phyloP scores from a whole-genome alignment of 306 rosid species.

The Acacia confusa region DNA sequence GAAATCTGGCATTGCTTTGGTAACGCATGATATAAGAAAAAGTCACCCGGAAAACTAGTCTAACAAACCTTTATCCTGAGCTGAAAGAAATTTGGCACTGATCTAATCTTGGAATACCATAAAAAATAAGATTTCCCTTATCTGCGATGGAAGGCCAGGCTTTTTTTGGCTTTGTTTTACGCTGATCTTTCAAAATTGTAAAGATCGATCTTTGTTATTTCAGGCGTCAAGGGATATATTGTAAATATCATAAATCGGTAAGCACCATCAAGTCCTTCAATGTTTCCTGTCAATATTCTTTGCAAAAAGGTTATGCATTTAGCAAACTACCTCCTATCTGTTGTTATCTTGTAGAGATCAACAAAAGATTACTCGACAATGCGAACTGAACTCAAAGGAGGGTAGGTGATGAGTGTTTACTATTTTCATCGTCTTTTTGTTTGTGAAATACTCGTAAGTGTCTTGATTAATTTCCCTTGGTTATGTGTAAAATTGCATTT shows the following conservation, averaged over 20 bases:
- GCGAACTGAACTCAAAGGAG: constrained; percentile 91
- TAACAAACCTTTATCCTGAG: background rate
- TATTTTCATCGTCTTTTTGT: background rate
- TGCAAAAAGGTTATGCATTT: constrained; percentile 15
- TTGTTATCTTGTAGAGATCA: constrained; percentile 55
- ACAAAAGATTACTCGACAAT: constrained; percentile 67
- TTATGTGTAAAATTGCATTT: constrained; percentile 10
- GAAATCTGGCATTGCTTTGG: background rate
- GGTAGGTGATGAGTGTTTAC: constrained; percentile 51
- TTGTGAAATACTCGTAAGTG: background rate
- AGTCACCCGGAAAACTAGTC: background rate
- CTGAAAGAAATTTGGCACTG: background rate
- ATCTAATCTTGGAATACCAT: background rate
- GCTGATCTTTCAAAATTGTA: constrained; percentile 30
- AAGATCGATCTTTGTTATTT: constrained; percentile 33
- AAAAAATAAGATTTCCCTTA: background rate
- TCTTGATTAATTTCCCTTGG: constrained; percentile 23
- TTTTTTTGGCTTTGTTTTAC: constrained; percentile 4
- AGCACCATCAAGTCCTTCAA: constrained; percentile 33
- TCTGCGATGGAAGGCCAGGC: background rate
- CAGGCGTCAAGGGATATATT: constrained; percentile 76
- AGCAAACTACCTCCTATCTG: constrained; percentile 10
- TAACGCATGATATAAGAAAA: background rate
- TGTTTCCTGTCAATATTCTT: constrained; percentile 26
- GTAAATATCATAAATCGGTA: constrained; percentile 88